phyloP scores from a whole-genome alignment of 345 rosid genomes.

The Streptanthus diversifolius region DNA sequence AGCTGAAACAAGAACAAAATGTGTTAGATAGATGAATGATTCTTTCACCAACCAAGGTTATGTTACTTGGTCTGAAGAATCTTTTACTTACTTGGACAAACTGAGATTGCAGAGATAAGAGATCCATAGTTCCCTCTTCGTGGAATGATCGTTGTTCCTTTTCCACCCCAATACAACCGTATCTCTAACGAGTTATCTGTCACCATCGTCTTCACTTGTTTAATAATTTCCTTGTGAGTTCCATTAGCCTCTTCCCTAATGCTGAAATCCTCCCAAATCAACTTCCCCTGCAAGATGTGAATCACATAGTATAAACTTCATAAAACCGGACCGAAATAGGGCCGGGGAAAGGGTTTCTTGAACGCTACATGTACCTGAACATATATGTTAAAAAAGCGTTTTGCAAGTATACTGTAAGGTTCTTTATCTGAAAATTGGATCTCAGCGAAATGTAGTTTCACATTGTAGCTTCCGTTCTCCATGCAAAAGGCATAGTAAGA shows the following conservation, averaged over 20 bases:
- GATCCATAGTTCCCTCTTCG: background rate
- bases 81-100: background rate
- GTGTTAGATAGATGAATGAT: background rate
- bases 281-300: background rate
- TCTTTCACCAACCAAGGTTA: background rate
- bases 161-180: background rate
- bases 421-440: background rate
- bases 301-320: too few relatives aligned
- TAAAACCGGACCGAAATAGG: too few relatives aligned
- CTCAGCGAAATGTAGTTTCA: background rate
- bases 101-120: background rate
- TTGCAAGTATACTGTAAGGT: background rate
- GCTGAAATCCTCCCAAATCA: background rate
- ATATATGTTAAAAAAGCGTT: background rate
- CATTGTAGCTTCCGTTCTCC: background rate
- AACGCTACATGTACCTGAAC: background rate
- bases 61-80: background rate
- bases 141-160: background rate
- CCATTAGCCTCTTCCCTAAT: background rate
- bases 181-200: background rate
- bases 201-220: background rate
- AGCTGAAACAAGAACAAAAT: background rate
- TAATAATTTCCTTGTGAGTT: background rate
- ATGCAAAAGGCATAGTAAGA: background rate
- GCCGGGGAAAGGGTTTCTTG: too few relatives aligned